Evolutionary conservation across 2,329 filamentous ascomycete genomes (phyloP).

Genomic region (Talaromyces sp.): DNA sequence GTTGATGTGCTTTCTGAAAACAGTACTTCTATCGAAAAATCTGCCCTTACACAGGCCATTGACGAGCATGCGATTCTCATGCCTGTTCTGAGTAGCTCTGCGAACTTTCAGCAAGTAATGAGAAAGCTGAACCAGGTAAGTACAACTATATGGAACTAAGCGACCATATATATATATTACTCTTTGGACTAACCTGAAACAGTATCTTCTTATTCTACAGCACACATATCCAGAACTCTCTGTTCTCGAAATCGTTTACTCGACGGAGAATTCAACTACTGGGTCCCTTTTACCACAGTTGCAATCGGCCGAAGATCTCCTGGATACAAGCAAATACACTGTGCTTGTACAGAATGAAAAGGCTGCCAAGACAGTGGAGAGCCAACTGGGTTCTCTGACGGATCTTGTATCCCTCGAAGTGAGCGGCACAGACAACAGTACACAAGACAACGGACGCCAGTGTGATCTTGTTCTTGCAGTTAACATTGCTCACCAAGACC

Average conservation of each 20-base stretch:
- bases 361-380: neutral
- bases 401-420: neutral
- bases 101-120: neutral
- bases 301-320: neutral
- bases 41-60: neutral
- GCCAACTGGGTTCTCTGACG: neutral
- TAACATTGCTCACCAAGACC: neutral
- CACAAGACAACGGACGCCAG: neutral
- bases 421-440: neutral
- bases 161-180: neutral
- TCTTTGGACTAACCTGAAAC: neutral
- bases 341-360: neutral
- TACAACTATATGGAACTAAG: neutral
- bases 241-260: neutral
- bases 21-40: neutral
- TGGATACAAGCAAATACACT: neutral
- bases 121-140: neutral
- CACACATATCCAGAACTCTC: neutral
- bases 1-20: neutral
- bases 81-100: neutral
- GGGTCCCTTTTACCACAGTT: neutral
- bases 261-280: neutral
- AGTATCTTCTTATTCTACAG: neutral
- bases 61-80: neutral
- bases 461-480: neutral